Percentiles rank a stretch among this genome's conserved stretches.
Conservation (phyloP, 2,329 filamentous ascomycete species). For the Lasiodiplodia theobromae region DNA sequence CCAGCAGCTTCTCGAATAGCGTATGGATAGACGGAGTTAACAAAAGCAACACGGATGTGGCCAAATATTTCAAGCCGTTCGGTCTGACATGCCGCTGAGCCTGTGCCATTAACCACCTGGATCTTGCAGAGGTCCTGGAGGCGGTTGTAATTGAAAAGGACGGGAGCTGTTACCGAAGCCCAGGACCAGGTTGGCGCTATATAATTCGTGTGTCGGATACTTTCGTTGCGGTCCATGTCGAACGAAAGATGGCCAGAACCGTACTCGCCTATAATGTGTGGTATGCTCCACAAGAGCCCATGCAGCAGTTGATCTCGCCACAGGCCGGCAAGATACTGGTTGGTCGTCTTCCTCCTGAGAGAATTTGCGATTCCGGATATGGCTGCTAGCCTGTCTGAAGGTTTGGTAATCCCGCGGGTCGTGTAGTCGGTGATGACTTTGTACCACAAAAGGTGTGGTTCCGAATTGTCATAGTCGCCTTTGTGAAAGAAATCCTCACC, state of each 20-base stretch:
- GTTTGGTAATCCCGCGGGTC: background rate
- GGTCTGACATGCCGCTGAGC: constrained; percentile 29
- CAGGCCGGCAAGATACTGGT: constrained; percentile 1
- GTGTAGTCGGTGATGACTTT: constrained; percentile 15
- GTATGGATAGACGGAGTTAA: constrained; percentile 36
- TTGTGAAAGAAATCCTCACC: constrained; percentile 32
- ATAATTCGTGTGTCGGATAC: background rate
- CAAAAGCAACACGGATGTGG: constrained; percentile 33
- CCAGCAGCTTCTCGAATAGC: constrained; percentile 33
- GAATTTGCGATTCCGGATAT: constrained; percentile 4
- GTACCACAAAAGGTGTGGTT: constrained; percentile 34
- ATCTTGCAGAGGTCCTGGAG: constrained; percentile 23
- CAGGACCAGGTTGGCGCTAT: constrained; percentile 17
- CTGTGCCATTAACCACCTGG: constrained; percentile 32
- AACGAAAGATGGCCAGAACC: background rate
- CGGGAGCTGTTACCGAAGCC: background rate
- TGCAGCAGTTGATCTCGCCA: background rate
- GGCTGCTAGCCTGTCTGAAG: constrained; percentile 1
- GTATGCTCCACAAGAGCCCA: constrained; percentile 11
- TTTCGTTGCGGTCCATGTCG: background rate
- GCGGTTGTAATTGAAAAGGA: too few relatives aligned
- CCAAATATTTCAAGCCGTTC: constrained; percentile 32
- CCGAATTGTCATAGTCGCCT: constrained; percentile 19
- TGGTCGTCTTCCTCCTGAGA: background rate
- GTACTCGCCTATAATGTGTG: background rate